A percentile compares a stretch with the other conserved stretches of the same genome.
phyloP scores from a whole-genome alignment of 2,329 filamentous ascomycete genomes.

The Fonsecaea pedrosoi region DNA sequence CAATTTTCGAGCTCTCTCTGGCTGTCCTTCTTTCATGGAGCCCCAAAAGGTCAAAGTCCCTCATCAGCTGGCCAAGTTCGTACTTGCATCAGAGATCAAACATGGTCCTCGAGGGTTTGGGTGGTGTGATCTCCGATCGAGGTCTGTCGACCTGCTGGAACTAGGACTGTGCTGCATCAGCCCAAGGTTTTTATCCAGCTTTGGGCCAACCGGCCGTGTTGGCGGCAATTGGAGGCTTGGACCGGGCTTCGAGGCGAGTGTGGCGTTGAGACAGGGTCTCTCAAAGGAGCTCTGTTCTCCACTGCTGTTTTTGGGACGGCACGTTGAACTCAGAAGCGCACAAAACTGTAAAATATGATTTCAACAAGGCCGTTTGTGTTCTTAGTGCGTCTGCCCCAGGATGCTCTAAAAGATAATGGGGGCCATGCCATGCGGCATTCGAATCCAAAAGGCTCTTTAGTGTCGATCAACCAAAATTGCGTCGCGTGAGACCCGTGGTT shows the following conservation, averaged over 20 bases:
- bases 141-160: background rate
- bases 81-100: background rate
- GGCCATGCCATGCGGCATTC: slow-evolving; percentile 5
- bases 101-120: background rate
- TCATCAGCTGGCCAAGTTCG: slow-evolving; percentile 5
- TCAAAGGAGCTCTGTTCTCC: slow-evolving; percentile 12
- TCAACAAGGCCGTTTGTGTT: background rate
- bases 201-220: slow-evolving; percentile 14
- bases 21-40: background rate
- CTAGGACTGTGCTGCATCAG: slow-evolving; percentile 7
- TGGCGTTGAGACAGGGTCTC: slow-evolving; percentile 22
- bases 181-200: slow-evolving; percentile 12
- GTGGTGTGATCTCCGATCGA: slow-evolving; percentile 19
- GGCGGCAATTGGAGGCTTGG: slow-evolving; percentile 10
- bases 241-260: slow-evolving; percentile 11
- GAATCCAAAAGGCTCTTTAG: background rate
- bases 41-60: slow-evolving; percentile 1
- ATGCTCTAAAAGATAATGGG: background rate
- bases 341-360: slow-evolving; percentile 7
- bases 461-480: slow-evolving; percentile 21
- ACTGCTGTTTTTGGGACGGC: slow-evolving; percentile 22
- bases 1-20: background rate
- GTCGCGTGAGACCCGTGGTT: slow-evolving; percentile 14
- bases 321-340: slow-evolving; percentile 12
- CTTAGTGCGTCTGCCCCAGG: background rate